Evolutionary conservation across 192 early-diverging fungal genomes (phyloP), one percentile per base, ranked within the genome.

Genomic region (Coemansia asiatica): DNA sequence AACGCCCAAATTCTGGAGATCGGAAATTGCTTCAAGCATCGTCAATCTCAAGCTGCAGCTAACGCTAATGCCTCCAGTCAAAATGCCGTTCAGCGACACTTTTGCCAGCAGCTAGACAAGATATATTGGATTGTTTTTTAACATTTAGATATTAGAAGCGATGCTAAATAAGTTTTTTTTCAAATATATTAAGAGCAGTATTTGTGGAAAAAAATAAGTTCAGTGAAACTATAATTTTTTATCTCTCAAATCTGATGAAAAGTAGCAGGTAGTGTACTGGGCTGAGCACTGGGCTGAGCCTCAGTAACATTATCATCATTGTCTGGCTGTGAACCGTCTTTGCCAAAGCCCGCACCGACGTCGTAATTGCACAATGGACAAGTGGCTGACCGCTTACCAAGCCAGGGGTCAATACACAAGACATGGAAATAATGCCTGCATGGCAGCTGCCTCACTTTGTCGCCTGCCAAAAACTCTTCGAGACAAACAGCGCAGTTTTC

Each of bases 311-410:
- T 18, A 10, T 2, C 56, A 13, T 2, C 50, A 53, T 46, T 18
- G 19, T 2, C 56, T 19, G 19, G 2, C 5, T 47, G 46, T 46
- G 16, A n/a, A 29, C 28, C 13, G 58, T 25, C 40, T 6, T 28
- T 19, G 46, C 48, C 60, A 28, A 62, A 62, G 0, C 3, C 50
- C 0, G 61, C 50, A 5, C 26, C 69, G 25, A 75, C 66, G 50
- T 81, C 65, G 36, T 69, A 69, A 53, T 81, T 81, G 61, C 79
- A 81, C 55, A 81, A 51, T 23, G 79, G 79, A 40, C 79, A 81
- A 2, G 70, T 67, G 18, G 67, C 73, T 2, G 73, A 54, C 46
- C 56, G 64, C 53, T 64, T 60, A 18, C 18, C 29, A 5, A 81
- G 69, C 79, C 79, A 81, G 1, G 73, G 79, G 15, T 76, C 79